Base-by-base conservation (phyloP, 331 rosid species). In the Phaseolus coccineus region DNA sequence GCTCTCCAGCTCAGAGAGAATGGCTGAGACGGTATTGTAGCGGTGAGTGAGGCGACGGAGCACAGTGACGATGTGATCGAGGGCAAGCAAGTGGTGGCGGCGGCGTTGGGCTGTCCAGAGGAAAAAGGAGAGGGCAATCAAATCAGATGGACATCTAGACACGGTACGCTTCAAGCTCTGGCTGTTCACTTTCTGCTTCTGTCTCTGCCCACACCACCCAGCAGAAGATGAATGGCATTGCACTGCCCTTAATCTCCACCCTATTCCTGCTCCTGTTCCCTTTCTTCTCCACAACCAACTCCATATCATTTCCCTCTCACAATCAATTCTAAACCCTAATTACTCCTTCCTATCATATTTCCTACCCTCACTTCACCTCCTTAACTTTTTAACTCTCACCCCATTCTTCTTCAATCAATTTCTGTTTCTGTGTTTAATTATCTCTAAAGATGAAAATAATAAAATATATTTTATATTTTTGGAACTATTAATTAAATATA, bases 91-190 rank as follows among this genome's bases (percentile, higher is more conserved):
- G 35, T 87, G 69, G 44, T 78, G 91, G 37, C 77, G 83, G 66
- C 63, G 91, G 25, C 81, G 88, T 55, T 83, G 82, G 3, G 89
- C 86, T 47, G 89, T 87, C 87, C 91, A 80, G 19, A 92, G 19
- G 73, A 92, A 92, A 64, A 83, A 65, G 15, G 89, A 86, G 19
- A 92, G 85, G n/a, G 93, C 80, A 33, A 88, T 77, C 78, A 92
- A 84, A 82, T 92, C 95, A 48, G 90, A 90, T 0, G 88, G 78
- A 30, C 90, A 89, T 37, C 35, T 81, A 22, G 78, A 83, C 44
- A 91, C 14, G 7, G 90, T 85, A 46, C 82, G 78, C 72, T 66
- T 57, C 40, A 85, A 84, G 28, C n/a, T 75, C 12, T 81, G 82
- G 62, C 82, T 79, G 55, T 75, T 73, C 76, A 42, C 71, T 13